phyloP scores from a whole-genome alignment of 192 early-diverging fungal species.

The Linnemannia hyalina region DNA sequence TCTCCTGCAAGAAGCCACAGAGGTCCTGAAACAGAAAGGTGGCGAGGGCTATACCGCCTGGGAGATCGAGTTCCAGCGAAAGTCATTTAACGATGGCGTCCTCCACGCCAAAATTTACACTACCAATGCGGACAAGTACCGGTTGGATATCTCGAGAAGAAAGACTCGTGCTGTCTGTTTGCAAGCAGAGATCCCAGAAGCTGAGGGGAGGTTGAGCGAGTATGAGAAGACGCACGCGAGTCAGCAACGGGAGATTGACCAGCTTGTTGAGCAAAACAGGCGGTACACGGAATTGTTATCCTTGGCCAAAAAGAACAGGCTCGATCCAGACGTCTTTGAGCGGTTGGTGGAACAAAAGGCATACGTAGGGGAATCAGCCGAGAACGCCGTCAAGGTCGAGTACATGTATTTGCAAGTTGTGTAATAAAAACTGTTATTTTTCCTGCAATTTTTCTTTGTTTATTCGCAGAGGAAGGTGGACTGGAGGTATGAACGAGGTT shows the following conservation, averaged over 20 bases:
- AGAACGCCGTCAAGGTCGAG: not conserved
- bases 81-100: not conserved
- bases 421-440: not conserved
- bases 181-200: not conserved
- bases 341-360: not conserved
- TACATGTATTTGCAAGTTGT: not conserved
- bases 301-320: constrained; percentile 2
- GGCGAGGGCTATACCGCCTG: not conserved
- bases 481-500: not conserved
- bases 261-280: not conserved
- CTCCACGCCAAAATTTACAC: constrained; percentile 10
- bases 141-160: not conserved
- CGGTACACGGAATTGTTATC: not conserved
- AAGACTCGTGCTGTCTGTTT: not conserved
- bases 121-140: constrained; percentile 1
- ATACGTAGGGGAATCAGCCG: not conserved
- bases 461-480: not conserved
- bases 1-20: not conserved
- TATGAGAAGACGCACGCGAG: not conserved
- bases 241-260: not conserved
- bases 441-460: too few relatives aligned
- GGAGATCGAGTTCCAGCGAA: not conserved
- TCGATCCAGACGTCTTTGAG: not conserved
- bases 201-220: not conserved
- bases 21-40: not conserved